These are phyloP conservation scores for Lanmaoa rubissima DNA, from an alignment of 768 basidiomycete genomes.

Conservation along the genomic window DNA sequence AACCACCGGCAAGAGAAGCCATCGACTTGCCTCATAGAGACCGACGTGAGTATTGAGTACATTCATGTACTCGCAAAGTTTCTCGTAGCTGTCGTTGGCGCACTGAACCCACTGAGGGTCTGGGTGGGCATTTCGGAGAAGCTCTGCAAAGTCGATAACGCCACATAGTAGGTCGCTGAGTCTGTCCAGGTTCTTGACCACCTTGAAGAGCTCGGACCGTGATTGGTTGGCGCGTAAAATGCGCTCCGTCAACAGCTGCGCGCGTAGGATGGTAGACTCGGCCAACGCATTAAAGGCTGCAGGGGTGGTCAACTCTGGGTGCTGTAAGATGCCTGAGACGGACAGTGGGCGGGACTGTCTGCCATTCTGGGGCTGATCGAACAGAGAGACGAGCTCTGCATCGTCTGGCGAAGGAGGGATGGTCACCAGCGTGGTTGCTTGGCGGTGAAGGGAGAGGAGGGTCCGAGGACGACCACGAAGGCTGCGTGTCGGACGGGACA, in stretches of 20 bases:
- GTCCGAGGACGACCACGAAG: constrained; percentile 38
- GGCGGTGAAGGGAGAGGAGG: constrained; percentile 17
- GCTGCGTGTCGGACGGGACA: constrained; percentile 34
- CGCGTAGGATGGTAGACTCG: constrained; percentile 75
- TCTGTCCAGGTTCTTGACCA: constrained; percentile 94
- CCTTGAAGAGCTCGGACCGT: constrained; percentile 71
- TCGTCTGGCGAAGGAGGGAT: constrained; percentile 68
- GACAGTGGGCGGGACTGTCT: constrained; percentile 41
- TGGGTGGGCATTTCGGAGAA: constrained; percentile 91
- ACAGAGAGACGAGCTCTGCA: constrained; percentile 61
- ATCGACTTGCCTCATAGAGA: constrained; percentile 73
- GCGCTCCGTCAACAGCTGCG: constrained; percentile 78
- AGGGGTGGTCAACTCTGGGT: constrained; percentile 69
- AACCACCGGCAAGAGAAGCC: constrained; percentile 13
- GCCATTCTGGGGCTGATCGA: constrained; percentile 58
- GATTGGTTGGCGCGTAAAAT: constrained; percentile 75
- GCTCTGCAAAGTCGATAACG: constrained; percentile 94
- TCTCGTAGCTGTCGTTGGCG: constrained; percentile 86
- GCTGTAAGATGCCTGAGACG: constrained; percentile 82
- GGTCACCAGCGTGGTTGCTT: constrained; percentile 41
- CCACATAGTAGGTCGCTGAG: constrained; percentile 95
- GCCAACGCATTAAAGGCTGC: constrained; percentile 68
- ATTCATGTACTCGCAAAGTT: constrained; percentile 96
- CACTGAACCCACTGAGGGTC: constrained; percentile 79
- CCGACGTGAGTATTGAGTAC: constrained; percentile 91